phyloP scores from a whole-genome alignment of 352 stramenopile species.

The Phytophthora fragariaefolia region DNA sequence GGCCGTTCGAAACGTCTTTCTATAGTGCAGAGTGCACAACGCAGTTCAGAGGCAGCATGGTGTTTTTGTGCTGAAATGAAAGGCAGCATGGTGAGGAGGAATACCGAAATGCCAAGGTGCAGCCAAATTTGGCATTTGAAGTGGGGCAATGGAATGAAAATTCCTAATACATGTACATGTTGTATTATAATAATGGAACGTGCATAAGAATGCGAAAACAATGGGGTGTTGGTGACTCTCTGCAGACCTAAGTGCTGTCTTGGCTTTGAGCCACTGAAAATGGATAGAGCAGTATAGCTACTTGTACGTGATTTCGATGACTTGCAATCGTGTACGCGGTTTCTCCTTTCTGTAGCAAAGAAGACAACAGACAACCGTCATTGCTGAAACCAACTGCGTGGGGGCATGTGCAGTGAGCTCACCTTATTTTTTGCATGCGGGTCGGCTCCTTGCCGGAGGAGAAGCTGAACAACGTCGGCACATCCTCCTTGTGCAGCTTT shows the following conservation, averaged over 20 bases:
- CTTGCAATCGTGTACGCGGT: slow-evolving; percentile 40
- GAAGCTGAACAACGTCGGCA: slow-evolving; percentile 23
- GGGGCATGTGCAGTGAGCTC: neutral
- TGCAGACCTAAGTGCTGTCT: neutral
- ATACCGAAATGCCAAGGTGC: slow-evolving; percentile 37
- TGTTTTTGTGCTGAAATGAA: slow-evolving; percentile 41
- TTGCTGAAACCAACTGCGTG: neutral
- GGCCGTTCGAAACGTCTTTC: slow-evolving; percentile 33
- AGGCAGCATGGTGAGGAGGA: slow-evolving; percentile 25
- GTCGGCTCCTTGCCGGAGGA: slow-evolving; percentile 35
- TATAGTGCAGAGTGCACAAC: slow-evolving; percentile 39
- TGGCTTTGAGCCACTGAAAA: slow-evolving; percentile 5
- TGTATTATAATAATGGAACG: slow-evolving; percentile 17
- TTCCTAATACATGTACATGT: too few species aligned
- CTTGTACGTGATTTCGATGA: slow-evolving; percentile 43
- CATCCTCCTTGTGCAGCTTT: slow-evolving; percentile 49
- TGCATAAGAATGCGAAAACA: slow-evolving; percentile 40
- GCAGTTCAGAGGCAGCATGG: slow-evolving; percentile 28
- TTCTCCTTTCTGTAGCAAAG: slow-evolving; percentile 32
- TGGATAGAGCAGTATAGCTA: slow-evolving; percentile 32
- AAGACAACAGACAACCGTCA: neutral
- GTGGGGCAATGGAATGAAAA: slow-evolving; percentile 35
- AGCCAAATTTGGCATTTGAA: slow-evolving; percentile 47
- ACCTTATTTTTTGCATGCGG: slow-evolving; percentile 31
- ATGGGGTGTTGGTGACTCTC: too few species aligned